Percentiles rank a stretch among this genome's conserved stretches.
phyloP scores from a whole-genome alignment of 116 monocot genomes.

The Dioscorea cayenensis region DNA sequence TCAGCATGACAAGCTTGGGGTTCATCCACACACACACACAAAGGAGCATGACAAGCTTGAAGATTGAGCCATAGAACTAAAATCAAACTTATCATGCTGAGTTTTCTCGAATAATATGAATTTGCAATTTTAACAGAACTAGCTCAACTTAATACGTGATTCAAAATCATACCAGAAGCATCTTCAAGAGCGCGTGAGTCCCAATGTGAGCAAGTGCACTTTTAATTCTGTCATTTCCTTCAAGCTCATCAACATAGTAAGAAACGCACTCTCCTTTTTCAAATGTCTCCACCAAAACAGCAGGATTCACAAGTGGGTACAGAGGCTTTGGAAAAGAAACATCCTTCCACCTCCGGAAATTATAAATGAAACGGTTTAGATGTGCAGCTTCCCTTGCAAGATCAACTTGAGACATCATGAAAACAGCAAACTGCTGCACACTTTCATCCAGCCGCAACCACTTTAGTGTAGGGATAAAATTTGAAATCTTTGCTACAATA shows the following conservation, averaged over 20 bases:
- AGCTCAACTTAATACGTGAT: background rate
- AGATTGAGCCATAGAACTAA: background rate
- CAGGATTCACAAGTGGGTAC: constrained; percentile 72
- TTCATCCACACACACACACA: no score
- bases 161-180: constrained; percentile 53
- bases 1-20: constrained; percentile 16
- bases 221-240: constrained; percentile 57
- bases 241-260: constrained; percentile 70
- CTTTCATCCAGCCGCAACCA: constrained; percentile 77
- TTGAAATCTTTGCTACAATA: constrained; percentile 51
- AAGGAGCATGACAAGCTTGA: background rate
- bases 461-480: constrained; percentile 41
- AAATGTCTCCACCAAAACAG: constrained; percentile 73
- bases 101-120: background rate
- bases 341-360: constrained; percentile 76
- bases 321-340: constrained; percentile 73
- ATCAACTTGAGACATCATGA: constrained; percentile 84
- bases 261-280: constrained; percentile 68
- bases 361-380: constrained; percentile 78
- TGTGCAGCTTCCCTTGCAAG: constrained; percentile 85
- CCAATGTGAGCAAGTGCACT: constrained; percentile 78
- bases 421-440: constrained; percentile 78
- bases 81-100: background rate
- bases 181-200: constrained; percentile 68
- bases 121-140: background rate